A percentile compares a stretch with the other conserved stretches of the same genome.
These are phyloP conservation scores for Solanum hybrid DNA, from an alignment of 305 asterid genomes.

Conservation along the genomic window DNA sequence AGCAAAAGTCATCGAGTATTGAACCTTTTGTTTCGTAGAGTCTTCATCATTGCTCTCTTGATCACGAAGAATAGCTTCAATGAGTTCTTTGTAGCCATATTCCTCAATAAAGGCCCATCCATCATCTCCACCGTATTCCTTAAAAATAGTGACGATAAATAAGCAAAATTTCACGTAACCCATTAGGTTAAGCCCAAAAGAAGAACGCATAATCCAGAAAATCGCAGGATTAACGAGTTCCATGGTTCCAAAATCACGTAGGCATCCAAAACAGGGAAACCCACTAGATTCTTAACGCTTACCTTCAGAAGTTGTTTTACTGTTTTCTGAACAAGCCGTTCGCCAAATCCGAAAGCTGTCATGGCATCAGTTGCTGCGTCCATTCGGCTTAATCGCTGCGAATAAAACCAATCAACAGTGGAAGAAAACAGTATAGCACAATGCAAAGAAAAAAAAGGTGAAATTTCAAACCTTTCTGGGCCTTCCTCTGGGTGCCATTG, in stretches of 20 bases:
- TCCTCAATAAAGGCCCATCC: slow-evolving; percentile 56
- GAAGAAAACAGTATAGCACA: background rate
- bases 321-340: background rate
- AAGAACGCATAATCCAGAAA: background rate
- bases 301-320: slow-evolving; percentile 39
- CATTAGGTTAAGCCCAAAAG: background rate
- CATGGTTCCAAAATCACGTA: background rate
- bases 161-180: background rate
- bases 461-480: slow-evolving; percentile 5
- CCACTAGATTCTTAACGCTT: background rate
- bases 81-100: slow-evolving; percentile 28
- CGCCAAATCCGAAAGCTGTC: slow-evolving; percentile 31
- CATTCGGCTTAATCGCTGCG: slow-evolving; percentile 37
- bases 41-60: background rate
- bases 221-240: background rate
- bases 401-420: slow-evolving; percentile 7
- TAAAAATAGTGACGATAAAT: background rate
- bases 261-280: background rate
- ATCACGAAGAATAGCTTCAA: slow-evolving; percentile 38
- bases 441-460: background rate
- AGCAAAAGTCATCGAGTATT: background rate
- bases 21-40: background rate
- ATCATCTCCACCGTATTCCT: slow-evolving; percentile 47
- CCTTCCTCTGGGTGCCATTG: slow-evolving; percentile 13
- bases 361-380: slow-evolving; percentile 66